Conservation (phyloP, 2,329 filamentous ascomycete species). For the Ophiostoma montium region DNA sequence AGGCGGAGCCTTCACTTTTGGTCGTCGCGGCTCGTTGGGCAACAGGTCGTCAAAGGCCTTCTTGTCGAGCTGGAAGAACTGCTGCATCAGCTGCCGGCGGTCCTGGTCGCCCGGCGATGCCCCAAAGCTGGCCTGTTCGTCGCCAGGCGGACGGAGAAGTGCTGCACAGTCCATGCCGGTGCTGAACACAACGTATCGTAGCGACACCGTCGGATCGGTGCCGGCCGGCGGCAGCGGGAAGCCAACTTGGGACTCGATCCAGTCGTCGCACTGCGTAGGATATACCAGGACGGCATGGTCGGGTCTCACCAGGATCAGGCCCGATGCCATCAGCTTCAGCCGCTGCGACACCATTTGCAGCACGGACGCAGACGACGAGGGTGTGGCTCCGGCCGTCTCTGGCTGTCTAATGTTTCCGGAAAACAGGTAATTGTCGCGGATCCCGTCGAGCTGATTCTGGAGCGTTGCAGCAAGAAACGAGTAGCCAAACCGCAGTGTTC, state of each 20-base stretch:
- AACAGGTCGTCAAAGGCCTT: constrained; percentile 15
- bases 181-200: constrained; percentile 27
- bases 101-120: not conserved
- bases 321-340: constrained; percentile 14
- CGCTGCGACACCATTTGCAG: not conserved
- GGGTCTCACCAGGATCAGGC: constrained; percentile 20
- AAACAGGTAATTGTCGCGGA: constrained; percentile 14
- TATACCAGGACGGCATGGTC: constrained; percentile 27
- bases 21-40: not conserved
- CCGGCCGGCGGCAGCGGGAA: not conserved
- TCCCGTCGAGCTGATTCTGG: constrained; percentile 8
- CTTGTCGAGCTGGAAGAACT: constrained; percentile 20
- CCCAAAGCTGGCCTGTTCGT: not conserved
- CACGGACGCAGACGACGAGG: not conserved
- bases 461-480: constrained; percentile 18
- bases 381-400: not conserved
- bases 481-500: constrained; percentile 19
- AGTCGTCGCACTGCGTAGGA: constrained; percentile 23
- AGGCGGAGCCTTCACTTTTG: not conserved
- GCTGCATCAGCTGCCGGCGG: constrained; percentile 15
- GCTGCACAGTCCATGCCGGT: constrained; percentile 14
- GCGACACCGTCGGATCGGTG: constrained; percentile 1
- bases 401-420: constrained; percentile 15
- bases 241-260: constrained; percentile 16
- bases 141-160: constrained; percentile 10